These are phyloP conservation scores for Debaryomyces tyrocola DNA, from an alignment of 805 yeast species.

Conservation along the genomic window DNA sequence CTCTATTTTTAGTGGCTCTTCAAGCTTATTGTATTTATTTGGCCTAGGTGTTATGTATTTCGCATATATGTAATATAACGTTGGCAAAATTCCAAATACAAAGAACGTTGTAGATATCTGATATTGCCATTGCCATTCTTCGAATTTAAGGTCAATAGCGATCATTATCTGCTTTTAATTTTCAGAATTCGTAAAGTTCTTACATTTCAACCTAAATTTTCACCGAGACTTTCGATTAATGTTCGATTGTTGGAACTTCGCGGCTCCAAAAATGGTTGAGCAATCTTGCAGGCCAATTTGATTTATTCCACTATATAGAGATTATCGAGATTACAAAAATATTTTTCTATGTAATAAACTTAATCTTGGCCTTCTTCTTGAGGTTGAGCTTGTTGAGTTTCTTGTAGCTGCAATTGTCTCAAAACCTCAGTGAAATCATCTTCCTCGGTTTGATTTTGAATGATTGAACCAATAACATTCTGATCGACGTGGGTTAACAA, in stretches of 20 bases:
- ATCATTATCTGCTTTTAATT: constrained; percentile 24
- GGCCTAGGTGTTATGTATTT: constrained; percentile 38
- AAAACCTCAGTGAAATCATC: constrained; percentile 24
- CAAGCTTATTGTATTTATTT: constrained; percentile 42
- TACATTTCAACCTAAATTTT: too few species aligned
- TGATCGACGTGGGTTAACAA: constrained; percentile 48
- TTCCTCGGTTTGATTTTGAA: constrained; percentile 33
- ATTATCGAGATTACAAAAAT: not conserved
- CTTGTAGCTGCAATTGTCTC: constrained; percentile 19
- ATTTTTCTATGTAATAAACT: not conserved
- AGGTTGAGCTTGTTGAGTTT: not conserved
- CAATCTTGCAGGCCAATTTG: too few species aligned
- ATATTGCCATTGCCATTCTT: constrained; percentile 45
- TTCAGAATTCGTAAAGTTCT: too few species aligned
- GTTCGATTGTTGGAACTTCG: too few species aligned
- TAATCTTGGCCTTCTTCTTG: constrained; percentile 7
- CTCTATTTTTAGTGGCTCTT: constrained; percentile 47
- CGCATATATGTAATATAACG: constrained; percentile 33
- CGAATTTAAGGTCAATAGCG: constrained; percentile 41
- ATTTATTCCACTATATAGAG: too few species aligned
- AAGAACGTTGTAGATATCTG: constrained; percentile 46
- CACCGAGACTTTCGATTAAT: too few species aligned
- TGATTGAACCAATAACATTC: constrained; percentile 43
- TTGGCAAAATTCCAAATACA: constrained; percentile 37
- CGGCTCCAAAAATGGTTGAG: too few species aligned